A percentile compares a stretch with the other conserved stretches of the same genome.
Evolutionary conservation across 73 alveolate species (phyloP).

Genomic region (Paraurostyla sp.): DNA sequence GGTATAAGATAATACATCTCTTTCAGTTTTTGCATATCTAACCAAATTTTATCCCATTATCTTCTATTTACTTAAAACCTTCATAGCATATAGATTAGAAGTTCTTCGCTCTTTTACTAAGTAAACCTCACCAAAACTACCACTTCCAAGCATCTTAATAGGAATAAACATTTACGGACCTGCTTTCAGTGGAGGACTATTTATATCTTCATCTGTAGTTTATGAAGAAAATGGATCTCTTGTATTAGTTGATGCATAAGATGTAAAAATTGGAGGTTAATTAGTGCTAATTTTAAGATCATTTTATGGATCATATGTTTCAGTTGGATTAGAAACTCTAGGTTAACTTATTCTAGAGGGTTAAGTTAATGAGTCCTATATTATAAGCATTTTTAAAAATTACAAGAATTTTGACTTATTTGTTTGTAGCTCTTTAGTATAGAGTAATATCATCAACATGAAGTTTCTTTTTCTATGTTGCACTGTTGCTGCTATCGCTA

Average conservation of each 20-base stretch:
- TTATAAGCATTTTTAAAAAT: neutral
- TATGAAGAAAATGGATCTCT: no score
- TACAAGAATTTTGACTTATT: conserved; percentile 19
- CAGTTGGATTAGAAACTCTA: neutral
- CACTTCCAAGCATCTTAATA: conserved; percentile 87
- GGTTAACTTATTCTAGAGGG: neutral
- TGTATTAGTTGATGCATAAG: neutral
- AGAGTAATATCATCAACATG: conserved; percentile 18
- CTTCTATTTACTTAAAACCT: conserved; percentile 92
- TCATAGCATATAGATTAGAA: conserved; percentile 94
- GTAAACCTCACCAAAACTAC: conserved; percentile 94
- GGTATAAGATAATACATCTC: conserved; percentile 87
- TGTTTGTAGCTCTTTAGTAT: conserved; percentile 5
- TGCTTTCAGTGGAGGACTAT: no score
- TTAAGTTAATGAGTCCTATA: neutral
- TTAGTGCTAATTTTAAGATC: conserved; percentile 9
- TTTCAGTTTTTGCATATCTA: conserved; percentile 90
- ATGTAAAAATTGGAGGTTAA: neutral
- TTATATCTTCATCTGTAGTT: conserved; percentile 15
- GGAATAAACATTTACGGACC: conserved; percentile 81
- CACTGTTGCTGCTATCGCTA: conserved; percentile 13
- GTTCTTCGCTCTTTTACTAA: conserved; percentile 88
- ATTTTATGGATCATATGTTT: neutral
- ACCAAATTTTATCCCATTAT: conserved; percentile 90
- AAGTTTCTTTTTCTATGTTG: neutral